A percentile compares a stretch with the other conserved stretches of the same genome.
Evolutionary conservation across 768 basidiomycete species (phyloP).

Genomic region (Asterophora parasitica): DNA sequence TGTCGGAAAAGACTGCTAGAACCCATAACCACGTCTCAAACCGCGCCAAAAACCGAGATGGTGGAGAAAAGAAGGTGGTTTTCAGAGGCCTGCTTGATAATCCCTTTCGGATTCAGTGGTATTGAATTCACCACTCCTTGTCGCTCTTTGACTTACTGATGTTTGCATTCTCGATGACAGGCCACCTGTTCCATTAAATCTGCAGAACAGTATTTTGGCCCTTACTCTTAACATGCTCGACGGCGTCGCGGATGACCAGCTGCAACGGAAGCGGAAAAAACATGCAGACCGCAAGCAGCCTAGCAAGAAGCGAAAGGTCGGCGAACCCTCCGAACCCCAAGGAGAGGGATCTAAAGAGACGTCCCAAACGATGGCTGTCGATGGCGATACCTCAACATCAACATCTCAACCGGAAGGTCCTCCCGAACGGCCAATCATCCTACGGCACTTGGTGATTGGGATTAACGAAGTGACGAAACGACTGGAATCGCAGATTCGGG

Average conservation of each 20-base stretch:
- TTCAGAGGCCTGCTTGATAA: constrained; percentile 71
- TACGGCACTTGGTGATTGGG: constrained; percentile 54
- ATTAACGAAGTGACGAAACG: constrained; percentile 77
- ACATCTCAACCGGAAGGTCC: not conserved
- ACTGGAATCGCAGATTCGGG: constrained; percentile 54
- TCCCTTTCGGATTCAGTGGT: constrained; percentile 72
- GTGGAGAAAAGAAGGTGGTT: constrained; percentile 53
- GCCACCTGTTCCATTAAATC: constrained; percentile 57
- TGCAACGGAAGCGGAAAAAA: constrained; percentile 37
- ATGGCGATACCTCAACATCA: not conserved
- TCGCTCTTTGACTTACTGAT: constrained; percentile 9
- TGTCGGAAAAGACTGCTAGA: constrained; percentile 48
- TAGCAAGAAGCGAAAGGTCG: constrained; percentile 11
- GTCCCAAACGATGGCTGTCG: not conserved
- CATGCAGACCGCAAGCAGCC: not conserved
- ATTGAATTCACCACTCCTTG: constrained; percentile 11
- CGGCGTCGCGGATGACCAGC: constrained; percentile 43
- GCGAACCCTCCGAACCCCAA: not conserved
- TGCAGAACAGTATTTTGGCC: constrained; percentile 59
- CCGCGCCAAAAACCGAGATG: constrained; percentile 45
- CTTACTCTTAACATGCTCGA: constrained; percentile 45
- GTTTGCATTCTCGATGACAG: constrained; percentile 27
- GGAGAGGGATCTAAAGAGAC: not conserved
- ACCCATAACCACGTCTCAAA: constrained; percentile 58
- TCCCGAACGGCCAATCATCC: constrained; percentile 30